Percentiles rank a stretch among this genome's conserved stretches.
Conservation (phyloP, 2,329 filamentous ascomycete genomes). For the Alternaria burnsii region DNA sequence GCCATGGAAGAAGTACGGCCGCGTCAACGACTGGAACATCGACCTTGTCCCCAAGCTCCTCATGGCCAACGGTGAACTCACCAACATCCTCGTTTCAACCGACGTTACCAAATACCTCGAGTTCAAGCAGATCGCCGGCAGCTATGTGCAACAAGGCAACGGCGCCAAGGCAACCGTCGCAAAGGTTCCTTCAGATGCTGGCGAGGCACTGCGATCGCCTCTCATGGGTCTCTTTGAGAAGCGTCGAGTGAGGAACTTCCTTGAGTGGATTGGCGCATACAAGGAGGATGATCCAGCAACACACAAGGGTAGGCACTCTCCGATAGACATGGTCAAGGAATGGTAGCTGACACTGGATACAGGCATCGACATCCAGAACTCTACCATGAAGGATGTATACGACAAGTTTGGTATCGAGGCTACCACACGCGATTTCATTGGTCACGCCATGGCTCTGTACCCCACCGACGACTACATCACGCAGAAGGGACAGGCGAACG, state of each 20-base stretch:
- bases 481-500: constrained; percentile 75
- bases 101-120: constrained; percentile 68
- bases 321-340: not conserved
- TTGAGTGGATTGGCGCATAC: constrained; percentile 93
- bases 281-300: constrained; percentile 81
- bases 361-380: constrained; percentile 79
- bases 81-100: constrained; percentile 97
- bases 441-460: constrained; percentile 98
- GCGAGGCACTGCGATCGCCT: constrained; percentile 85
- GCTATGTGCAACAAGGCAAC: constrained; percentile 90
- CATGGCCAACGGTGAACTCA: constrained; percentile 98
- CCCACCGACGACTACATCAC: constrained; percentile 87
- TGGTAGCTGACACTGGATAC: constrained; percentile 1
- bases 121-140: constrained; percentile 79
- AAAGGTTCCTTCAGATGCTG: constrained; percentile 94
- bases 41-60: constrained; percentile 98
- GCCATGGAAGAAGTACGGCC: constrained; percentile 98
- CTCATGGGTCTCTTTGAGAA: constrained; percentile 99
- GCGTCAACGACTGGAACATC: constrained; percentile 98
- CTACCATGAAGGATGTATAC: constrained; percentile 98
- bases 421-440: constrained; percentile 92
- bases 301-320: constrained; percentile 78
- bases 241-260: constrained; percentile 93
- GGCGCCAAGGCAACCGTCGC: constrained; percentile 88
- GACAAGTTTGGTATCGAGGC: constrained; percentile 96